Evolutionary conservation across 2,329 filamentous ascomycete species (phyloP).

Genomic region (Fusarium albidum): DNA sequence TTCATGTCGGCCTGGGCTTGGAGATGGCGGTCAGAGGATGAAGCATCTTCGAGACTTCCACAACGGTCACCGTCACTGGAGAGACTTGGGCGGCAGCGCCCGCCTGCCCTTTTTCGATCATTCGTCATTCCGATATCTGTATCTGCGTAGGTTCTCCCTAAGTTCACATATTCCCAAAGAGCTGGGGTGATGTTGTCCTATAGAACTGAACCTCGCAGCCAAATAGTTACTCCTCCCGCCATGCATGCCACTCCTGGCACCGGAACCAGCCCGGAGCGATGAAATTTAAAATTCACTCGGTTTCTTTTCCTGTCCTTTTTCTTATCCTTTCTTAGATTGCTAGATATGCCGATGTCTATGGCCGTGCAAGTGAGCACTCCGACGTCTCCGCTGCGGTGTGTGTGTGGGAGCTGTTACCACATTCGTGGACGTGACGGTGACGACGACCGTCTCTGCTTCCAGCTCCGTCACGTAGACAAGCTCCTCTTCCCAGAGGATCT

Average conservation of each 20-base stretch:
- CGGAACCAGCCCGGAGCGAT: constrained; percentile 48
- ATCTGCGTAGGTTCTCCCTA: constrained; percentile 41
- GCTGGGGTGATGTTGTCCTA: constrained; percentile 43
- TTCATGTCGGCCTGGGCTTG: constrained; percentile 13
- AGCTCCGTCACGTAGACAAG: constrained; percentile 61
- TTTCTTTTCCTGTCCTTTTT: constrained; percentile 18
- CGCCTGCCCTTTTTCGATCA: constrained; percentile 32
- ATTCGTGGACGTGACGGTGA: constrained; percentile 47
- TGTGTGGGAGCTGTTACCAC: constrained; percentile 25
- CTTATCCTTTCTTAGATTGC: constrained; percentile 18
- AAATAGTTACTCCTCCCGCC: constrained; percentile 48
- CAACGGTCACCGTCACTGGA: constrained; percentile 17
- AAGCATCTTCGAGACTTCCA: constrained; percentile 10
- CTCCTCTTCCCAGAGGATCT: constrained; percentile 66
- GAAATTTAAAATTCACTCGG: constrained; percentile 32
- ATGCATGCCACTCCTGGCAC: constrained; percentile 45
- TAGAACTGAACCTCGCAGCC: constrained; percentile 44
- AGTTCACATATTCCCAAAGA: constrained; percentile 46
- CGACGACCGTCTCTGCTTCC: constrained; percentile 50
- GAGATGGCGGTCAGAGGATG: background rate
- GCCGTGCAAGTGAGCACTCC: constrained; percentile 48
- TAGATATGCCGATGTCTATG: constrained; percentile 43
- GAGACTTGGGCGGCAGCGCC: constrained; percentile 25
- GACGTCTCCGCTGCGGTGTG: constrained; percentile 37
- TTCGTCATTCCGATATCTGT: constrained; percentile 43